These are phyloP conservation scores for Fusarium praegraminearum DNA, from an alignment of 2,329 filamentous ascomycete species.

Conservation along the genomic window DNA sequence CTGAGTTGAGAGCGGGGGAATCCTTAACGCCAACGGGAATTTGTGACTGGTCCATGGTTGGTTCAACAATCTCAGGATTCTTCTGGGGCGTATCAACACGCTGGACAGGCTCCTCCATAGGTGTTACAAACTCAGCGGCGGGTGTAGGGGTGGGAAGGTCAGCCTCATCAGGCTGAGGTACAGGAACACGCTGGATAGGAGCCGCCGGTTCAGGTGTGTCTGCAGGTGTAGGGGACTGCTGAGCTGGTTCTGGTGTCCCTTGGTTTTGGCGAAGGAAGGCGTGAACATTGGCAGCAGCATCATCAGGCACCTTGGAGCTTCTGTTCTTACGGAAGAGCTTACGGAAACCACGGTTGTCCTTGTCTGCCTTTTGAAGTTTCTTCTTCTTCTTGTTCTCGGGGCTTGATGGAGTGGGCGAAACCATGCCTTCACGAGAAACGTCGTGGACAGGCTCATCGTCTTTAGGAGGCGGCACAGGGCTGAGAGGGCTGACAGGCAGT, in stretches of 20 bases:
- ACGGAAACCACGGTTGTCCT: constrained; percentile 66
- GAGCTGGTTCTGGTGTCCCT: constrained; percentile 39
- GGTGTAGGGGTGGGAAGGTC: constrained; percentile 37
- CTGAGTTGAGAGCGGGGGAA: constrained; percentile 51
- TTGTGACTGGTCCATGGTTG: constrained; percentile 40
- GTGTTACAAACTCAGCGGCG: constrained; percentile 38
- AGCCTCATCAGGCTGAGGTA: constrained; percentile 16
- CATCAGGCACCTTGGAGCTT: constrained; percentile 67
- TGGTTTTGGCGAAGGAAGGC: constrained; percentile 61
- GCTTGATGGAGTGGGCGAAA: constrained; percentile 51
- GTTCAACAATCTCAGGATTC: constrained; percentile 38
- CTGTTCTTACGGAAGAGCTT: constrained; percentile 76
- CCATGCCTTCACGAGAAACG: constrained; percentile 37
- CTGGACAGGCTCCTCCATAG: constrained; percentile 41
- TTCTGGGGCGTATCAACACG: constrained; percentile 41
- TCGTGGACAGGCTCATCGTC: constrained; percentile 40
- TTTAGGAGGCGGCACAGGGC: constrained; percentile 45
- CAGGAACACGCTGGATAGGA: constrained; percentile 16
- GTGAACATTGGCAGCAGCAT: constrained; percentile 64
- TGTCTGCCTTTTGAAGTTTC: constrained; percentile 67
- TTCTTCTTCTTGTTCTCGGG: constrained; percentile 59
- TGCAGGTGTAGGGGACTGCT: constrained; percentile 35
- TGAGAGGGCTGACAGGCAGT: constrained; percentile 27
- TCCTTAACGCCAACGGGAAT: constrained; percentile 27
- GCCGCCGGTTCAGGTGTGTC: constrained; percentile 47